Percentiles rank a stretch among this genome's conserved stretches.
Conservation (phyloP, 192 early-diverging fungal genomes). For the Neocallimastix lanati region DNA sequence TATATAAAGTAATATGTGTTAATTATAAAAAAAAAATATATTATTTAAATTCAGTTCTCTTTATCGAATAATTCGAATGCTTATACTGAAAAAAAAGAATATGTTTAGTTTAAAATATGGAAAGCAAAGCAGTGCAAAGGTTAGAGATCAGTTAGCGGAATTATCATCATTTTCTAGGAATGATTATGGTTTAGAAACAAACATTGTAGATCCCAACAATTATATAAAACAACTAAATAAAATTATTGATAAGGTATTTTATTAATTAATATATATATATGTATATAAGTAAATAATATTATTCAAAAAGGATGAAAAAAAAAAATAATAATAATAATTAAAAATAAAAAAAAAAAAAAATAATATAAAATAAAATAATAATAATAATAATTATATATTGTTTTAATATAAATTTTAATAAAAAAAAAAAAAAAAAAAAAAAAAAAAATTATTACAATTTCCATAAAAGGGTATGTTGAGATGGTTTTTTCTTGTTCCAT, state of each 20-base stretch:
- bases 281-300: too few relatives aligned
- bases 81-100: not conserved
- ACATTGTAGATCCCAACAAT: not conserved
- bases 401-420: too few relatives aligned
- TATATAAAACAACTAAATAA: not conserved
- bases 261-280: too few relatives aligned
- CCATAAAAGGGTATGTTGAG: not conserved
- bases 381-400: too few relatives aligned
- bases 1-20: too few relatives aligned
- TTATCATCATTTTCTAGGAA: not conserved
- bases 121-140: not conserved
- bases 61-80: not conserved
- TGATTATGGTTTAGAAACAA: not conserved
- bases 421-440: too few relatives aligned
- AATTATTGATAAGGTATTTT: not conserved
- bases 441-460: too few relatives aligned
- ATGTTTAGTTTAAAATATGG: not conserved
- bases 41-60: not conserved
- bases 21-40: too few relatives aligned
- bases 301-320: too few relatives aligned
- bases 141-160: not conserved
- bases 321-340: not conserved
- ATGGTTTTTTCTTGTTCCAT: not conserved
- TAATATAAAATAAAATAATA: too few relatives aligned
- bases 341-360: too few relatives aligned